Evolutionary conservation across 2,329 filamentous ascomycete species (phyloP), one percentile per base, ranked within the genome.

Genomic region (Ophiostoma fasciatum): DNA sequence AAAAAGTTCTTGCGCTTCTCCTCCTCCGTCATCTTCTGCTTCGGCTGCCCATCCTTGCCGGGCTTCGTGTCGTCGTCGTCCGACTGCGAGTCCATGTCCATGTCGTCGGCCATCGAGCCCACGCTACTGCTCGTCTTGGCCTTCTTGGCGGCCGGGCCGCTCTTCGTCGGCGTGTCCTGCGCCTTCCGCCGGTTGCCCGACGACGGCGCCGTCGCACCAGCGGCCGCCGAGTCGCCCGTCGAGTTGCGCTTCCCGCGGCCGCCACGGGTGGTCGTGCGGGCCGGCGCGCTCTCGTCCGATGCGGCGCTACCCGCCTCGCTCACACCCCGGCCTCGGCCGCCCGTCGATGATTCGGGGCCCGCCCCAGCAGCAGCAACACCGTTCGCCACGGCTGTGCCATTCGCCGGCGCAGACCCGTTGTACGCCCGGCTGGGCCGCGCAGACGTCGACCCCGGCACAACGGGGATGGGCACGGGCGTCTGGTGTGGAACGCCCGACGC

Each of bases 1-100:
- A 98, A 65, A 57, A 98, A 98, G 55, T 96, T 98, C 62, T 92
- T 94, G 28, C 90, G 73, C 65, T 98, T 98, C 63, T 98, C 90
- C 52, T 96, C 90, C 38, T 96, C 90, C 0, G 87, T 94, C 84
- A 94, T 93, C 64, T 94, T 94, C 0, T 57, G 52, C 56, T 76
- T 80, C 28, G 64, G 63, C 48, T 78, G 73, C 28, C 66, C 68
- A 6, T 71, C 65, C 33, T 72, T 68, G 31, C 64, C 70, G 44
- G 66, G 51, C 36, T 66, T 35, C 5, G 70, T 63, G 5, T 70
- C 62, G 5, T 73, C 63, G 5, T 66, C 58, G 35, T 61, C 49
- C 7, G 53, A 46, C 6, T 46, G 39, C 9, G 32, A 38, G n/a
- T 61, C 58, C 33, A 48, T 43, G 12, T 39, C 33, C 4, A 35